phyloP scores from a whole-genome alignment of 169 alveolate genomes.

The Cryptosporidium ryanae region DNA sequence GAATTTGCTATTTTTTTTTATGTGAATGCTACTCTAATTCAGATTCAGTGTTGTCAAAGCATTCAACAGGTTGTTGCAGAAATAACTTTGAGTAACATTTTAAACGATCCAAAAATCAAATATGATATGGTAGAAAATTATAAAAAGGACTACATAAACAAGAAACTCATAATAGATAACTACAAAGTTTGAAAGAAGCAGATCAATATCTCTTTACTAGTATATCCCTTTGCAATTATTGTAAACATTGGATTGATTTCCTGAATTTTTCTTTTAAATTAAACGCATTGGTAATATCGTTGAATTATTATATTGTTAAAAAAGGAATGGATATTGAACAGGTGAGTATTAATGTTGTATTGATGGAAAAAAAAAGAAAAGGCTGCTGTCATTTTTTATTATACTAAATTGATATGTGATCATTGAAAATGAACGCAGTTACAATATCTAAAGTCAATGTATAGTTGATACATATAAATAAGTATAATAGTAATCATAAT shows the following conservation, averaged over 20 bases:
- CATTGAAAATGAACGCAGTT: too few species aligned
- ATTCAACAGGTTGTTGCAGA: constrained; percentile 64
- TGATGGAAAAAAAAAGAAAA: not conserved
- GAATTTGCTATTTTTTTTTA: not conserved
- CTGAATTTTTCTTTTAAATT: not conserved
- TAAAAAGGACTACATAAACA: not conserved
- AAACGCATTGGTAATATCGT: too few species aligned
- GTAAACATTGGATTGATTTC: not conserved
- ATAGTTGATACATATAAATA: too few species aligned
- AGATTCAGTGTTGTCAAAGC: constrained; percentile 69
- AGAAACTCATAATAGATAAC: constrained; percentile 20
- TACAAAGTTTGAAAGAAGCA: constrained; percentile 3
- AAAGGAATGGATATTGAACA: not conserved
- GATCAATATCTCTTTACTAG: not conserved
- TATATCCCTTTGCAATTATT: not conserved
- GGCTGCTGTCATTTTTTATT: not conserved
- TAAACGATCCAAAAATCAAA: constrained; percentile 46
- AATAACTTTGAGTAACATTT: constrained; percentile 45
- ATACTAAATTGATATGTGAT: too few species aligned
- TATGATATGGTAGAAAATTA: constrained; percentile 16
- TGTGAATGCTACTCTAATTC: not conserved
- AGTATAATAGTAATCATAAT: too few species aligned
- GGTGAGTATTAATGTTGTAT: not conserved
- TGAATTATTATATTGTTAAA: too few species aligned
- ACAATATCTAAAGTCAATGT: too few species aligned